Base-by-base conservation (phyloP, 768 basidiomycete species). In the Solioccasus polychromus region DNA sequence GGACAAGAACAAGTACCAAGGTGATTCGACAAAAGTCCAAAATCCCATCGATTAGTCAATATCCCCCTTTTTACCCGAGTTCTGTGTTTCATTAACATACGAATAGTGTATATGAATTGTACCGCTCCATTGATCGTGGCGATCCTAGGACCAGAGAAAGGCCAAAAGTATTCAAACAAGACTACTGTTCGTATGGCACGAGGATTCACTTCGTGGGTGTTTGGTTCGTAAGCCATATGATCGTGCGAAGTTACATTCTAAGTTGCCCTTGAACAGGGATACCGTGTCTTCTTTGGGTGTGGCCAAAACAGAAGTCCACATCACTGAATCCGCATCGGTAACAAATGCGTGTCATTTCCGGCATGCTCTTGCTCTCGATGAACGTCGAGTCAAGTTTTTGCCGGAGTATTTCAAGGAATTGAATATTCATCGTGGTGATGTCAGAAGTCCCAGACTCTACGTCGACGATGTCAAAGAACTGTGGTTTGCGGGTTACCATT, bases 201-300 rank as follows among this genome's bases (percentile, higher is more conserved):
- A 41, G 50, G 17, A 45, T 69, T 0, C 69, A 70, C 45, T 70
- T 69, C 25, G 35, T 69, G 1, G 68, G 68, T 1, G 66, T 55
- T 14, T 70, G 69, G 68, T 69, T 36, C 1, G 31, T 8, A n/a
- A n/a, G n/a, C n/a, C n/a, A n/a, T n/a, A n/a, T n/a, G n/a, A n/a
- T n/a, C n/a, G n/a, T n/a, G n/a, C 15, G 8, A 39, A 18, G 3
- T 32, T 18, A 2, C n/a, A n/a, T 36, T 17, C n/a, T n/a, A 12
- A 23, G 4, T 31, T 42, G 5, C 30, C 11, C 26, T 31, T 22
- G 8, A 11, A 1, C 24, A 54, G 52, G 52, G 52, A 54, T 8
- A 54, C 50, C 0, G 52, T 54, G 6, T 54, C 52, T 10, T 52
- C 52, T 3, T 15, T 52, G 12, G 45, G 50, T 9, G 20, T 53